These are phyloP conservation scores for Rubus idaeus DNA, from an alignment of 306 rosid genomes.

Conservation along the genomic window DNA sequence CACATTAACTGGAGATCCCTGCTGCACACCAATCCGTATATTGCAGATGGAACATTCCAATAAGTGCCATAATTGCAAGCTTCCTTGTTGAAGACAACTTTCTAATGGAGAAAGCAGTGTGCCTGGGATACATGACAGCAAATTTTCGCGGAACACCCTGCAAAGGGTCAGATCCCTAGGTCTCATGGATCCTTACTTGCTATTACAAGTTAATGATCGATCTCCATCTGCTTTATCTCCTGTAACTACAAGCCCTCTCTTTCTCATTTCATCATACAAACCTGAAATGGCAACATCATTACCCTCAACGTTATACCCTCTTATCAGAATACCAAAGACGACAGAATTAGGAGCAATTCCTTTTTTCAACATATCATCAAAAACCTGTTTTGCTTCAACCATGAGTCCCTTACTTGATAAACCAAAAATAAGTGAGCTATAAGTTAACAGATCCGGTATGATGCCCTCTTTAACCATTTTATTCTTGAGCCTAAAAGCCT, in stretches of 20 bases:
- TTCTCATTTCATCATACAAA: slow-evolving; percentile 36
- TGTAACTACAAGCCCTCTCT: slow-evolving; percentile 22
- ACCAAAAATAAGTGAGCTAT: slow-evolving; percentile 33
- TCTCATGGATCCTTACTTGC: slow-evolving; percentile 3
- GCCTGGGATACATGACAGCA: neutral
- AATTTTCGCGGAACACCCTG: neutral
- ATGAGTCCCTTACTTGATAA: slow-evolving; percentile 39
- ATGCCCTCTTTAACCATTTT: slow-evolving; percentile 37
- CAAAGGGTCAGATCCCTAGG: neutral
- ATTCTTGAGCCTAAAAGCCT: slow-evolving; percentile 38
- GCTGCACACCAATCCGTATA: neutral
- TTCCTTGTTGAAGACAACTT: too few relatives aligned
- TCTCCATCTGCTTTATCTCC: neutral
- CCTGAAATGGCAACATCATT: slow-evolving; percentile 28
- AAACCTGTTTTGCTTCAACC: slow-evolving; percentile 42
- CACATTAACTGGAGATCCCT: neutral
- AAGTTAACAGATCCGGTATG: slow-evolving; percentile 41
- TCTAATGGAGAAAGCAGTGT: too few relatives aligned
- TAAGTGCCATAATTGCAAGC: neutral
- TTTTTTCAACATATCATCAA: slow-evolving; percentile 34
- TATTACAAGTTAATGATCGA: neutral
- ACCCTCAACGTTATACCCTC: slow-evolving; percentile 35
- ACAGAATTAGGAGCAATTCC: slow-evolving; percentile 35
- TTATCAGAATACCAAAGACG: slow-evolving; percentile 32
- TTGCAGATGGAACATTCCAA: neutral